Base-by-base conservation (phyloP, 2,329 filamentous ascomycete species). In the Penicillium sclerotigenum region DNA sequence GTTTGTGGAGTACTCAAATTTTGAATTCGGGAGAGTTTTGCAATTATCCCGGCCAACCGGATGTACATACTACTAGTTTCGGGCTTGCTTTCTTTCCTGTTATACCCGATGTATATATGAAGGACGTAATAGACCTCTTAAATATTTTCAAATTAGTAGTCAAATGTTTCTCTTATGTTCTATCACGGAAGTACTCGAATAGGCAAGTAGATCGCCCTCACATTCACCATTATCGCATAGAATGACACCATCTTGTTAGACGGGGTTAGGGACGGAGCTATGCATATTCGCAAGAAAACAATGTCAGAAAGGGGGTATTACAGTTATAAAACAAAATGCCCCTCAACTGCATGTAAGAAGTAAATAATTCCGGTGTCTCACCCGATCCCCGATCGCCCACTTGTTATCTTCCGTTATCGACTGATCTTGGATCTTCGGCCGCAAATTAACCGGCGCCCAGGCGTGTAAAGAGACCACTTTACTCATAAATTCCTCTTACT, bases 401-500 rank as follows among this genome's bases (percentile, higher is more conserved):
- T 41, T 26, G 52, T 58, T 59, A 64, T 63, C 62, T 53, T 57
- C 52, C 63, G 57, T 60, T 62, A 65, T 65, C 62, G 57, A 60
- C 47, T 51, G 46, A 61, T 58, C 47, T 48, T 24, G 47, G 38
- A 57, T 62, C 60, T 56, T 60, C 42, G 22, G 45, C 56, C 59
- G 63, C 58, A 3, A 59, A 54, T 62, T 57, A 56, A 52, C 58
- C 53, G 29, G 47, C 50, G 34, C 36, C 24, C 10, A 34, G 29
- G n/a, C 22, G 29, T 34, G 31, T 13, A 18, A 26, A 36, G n/a
- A 18, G 22, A 28, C 9, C 38, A 31, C 14, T 42, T 31, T 10
- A 14, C 28, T n/a, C 37, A 26, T 24, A 18, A 20, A 40, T 9
- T 10, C 36, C 13, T 22, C 18, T 38, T 29, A 26, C 50, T n/a